Evolutionary conservation across 202 grass and related monocot genomes (phyloP).

Genomic region (Elaeis oleifera): DNA sequence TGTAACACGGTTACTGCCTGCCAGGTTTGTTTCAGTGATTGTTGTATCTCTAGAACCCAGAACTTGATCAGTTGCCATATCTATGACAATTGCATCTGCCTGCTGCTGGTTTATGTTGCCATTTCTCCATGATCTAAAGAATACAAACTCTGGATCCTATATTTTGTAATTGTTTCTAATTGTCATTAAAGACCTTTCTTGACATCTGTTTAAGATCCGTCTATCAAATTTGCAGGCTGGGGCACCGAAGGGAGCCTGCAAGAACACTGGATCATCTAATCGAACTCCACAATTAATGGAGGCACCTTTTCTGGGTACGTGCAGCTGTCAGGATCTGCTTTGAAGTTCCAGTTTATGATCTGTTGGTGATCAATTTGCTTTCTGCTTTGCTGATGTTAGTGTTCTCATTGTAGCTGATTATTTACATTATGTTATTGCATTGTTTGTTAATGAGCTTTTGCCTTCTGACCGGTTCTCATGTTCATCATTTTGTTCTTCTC

Average conservation of each 20-base stretch:
- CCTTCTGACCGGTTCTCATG: too few relatives aligned
- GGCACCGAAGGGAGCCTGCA: slow-evolving; percentile 20
- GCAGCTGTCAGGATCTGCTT: slow-evolving; percentile 14
- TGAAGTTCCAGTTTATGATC: background rate
- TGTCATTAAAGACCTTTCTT: too few relatives aligned
- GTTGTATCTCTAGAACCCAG: too few relatives aligned
- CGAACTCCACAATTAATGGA: slow-evolving; percentile 1
- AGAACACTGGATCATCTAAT: slow-evolving; percentile 17
- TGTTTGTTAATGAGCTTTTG: background rate
- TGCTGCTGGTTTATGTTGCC: background rate
- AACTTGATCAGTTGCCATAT: background rate
- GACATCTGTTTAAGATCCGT: too few relatives aligned
- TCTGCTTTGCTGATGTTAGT: background rate
- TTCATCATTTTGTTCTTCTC: too few relatives aligned
- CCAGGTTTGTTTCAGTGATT: slow-evolving; percentile 38
- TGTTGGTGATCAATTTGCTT: slow-evolving; percentile 5
- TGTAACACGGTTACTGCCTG: slow-evolving; percentile 64
- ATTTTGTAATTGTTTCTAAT: background rate
- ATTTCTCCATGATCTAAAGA: background rate
- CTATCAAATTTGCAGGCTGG: slow-evolving; percentile 12
- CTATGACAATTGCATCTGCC: background rate
- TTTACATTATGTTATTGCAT: background rate
- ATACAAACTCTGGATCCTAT: background rate
- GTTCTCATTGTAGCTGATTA: background rate
- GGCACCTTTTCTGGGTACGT: slow-evolving; percentile 19